These are phyloP conservation scores for Bullera alba DNA, from an alignment of 768 basidiomycete genomes.

Conservation along the genomic window DNA sequence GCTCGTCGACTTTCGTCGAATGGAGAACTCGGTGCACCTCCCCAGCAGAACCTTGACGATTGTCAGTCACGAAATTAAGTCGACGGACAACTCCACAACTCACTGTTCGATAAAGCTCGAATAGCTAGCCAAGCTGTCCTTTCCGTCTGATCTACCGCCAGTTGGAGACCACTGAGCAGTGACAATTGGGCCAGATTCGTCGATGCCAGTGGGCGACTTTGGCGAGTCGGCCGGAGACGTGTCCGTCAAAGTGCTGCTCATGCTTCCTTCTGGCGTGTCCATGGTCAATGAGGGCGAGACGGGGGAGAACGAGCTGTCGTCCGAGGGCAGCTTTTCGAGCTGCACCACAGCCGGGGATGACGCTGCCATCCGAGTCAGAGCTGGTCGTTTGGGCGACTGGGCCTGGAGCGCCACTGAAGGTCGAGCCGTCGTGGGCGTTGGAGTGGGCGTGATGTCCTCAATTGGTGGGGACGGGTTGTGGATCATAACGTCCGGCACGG, in stretches of 20 bases:
- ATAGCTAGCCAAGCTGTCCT: slow-evolving; percentile 26
- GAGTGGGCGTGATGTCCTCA: slow-evolving; percentile 5
- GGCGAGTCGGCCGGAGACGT: slow-evolving; percentile 24
- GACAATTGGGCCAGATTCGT: slow-evolving; percentile 21
- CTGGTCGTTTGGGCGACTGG: too few species aligned
- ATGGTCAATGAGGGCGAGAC: neutral
- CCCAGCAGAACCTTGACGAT: slow-evolving; percentile 42
- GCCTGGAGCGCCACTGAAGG: too few species aligned
- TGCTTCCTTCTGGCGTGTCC: neutral
- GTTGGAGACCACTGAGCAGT: slow-evolving; percentile 20
- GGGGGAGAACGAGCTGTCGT: neutral
- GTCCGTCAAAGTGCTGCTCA: slow-evolving; percentile 3
- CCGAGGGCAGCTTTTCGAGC: too few species aligned
- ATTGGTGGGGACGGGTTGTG: slow-evolving; percentile 6
- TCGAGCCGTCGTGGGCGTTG: slow-evolving; percentile 6
- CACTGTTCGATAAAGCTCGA: slow-evolving; percentile 42
- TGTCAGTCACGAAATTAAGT: slow-evolving; percentile 1
- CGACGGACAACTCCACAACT: slow-evolving; percentile 12
- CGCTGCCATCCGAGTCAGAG: neutral
- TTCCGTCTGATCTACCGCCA: neutral
- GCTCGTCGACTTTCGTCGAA: slow-evolving; percentile 10
- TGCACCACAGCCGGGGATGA: slow-evolving; percentile 6
- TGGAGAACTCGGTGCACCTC: slow-evolving; percentile 14
- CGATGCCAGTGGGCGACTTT: slow-evolving; percentile 25
- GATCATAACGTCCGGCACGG: slow-evolving; percentile 2